A percentile compares a stretch with the other conserved stretches of the same genome.
These are phyloP conservation scores for Mrakia blollopis DNA, from an alignment of 768 basidiomycete genomes.

Conservation along the genomic window DNA sequence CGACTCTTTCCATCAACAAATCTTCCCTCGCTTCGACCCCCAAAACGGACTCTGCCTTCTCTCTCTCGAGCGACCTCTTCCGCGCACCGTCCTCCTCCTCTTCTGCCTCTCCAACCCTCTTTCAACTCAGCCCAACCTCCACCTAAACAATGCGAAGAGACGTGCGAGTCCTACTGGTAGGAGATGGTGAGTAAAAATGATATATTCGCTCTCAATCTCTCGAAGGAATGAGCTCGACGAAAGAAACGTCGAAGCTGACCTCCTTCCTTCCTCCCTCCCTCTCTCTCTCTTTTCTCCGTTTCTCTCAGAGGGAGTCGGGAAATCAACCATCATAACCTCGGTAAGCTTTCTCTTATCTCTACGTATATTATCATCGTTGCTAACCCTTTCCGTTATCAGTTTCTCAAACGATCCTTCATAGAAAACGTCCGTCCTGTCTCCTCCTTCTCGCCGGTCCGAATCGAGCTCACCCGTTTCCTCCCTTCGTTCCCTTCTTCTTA, in stretches of 20 bases:
- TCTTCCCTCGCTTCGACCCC: background rate
- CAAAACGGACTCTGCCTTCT: background rate
- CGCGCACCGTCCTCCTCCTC: conserved; percentile 14
- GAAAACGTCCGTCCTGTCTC: conserved; percentile 53
- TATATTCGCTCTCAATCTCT: background rate
- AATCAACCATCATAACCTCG: conserved; percentile 94
- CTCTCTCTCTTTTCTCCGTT: background rate
- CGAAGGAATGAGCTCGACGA: too few species aligned
- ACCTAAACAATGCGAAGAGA: conserved; percentile 59
- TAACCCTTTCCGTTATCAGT: background rate
- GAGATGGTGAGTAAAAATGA: conserved; percentile 81
- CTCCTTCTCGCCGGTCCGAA: background rate
- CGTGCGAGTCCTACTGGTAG: conserved; percentile 88
- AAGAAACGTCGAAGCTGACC: background rate
- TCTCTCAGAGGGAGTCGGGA: conserved; percentile 85
- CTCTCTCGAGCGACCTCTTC: background rate
- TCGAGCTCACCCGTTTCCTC: conserved; percentile 11
- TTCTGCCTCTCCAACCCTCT: background rate
- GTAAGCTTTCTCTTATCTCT: conserved; percentile 3
- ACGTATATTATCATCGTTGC: too few species aligned
- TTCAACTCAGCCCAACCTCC: background rate
- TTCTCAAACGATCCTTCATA: conserved; percentile 89
- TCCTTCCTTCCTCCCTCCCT: background rate
- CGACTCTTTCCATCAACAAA: background rate
- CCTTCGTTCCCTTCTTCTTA: background rate